Percentiles rank a stretch among this genome's conserved stretches.
These are phyloP conservation scores for Haplosporangium sp. DNA, from an alignment of 371 early-diverging fungal species.

Conservation along the genomic window DNA sequence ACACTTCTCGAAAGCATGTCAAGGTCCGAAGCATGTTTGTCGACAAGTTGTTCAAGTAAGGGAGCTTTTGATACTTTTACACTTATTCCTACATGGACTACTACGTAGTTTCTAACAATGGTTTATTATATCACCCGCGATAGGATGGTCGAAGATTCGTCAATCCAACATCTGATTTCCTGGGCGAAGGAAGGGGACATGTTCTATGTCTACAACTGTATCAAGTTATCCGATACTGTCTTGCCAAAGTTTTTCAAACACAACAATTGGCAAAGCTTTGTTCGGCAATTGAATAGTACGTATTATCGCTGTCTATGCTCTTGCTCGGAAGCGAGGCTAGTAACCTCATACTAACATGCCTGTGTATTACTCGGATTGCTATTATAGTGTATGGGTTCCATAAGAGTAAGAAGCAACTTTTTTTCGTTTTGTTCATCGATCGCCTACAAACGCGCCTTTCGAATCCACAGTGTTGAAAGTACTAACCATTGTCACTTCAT, in stretches of 20 bases:
- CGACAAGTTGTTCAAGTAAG: slow-evolving; percentile 53
- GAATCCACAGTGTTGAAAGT: no score
- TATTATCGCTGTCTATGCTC: neutral
- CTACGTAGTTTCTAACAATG: neutral
- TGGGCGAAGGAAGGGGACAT: slow-evolving; percentile 70
- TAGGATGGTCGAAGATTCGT: slow-evolving; percentile 61
- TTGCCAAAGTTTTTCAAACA: slow-evolving; percentile 88
- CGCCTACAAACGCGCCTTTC: no score
- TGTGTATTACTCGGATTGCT: neutral
- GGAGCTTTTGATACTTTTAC: neutral
- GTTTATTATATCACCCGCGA: neutral
- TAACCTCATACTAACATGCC: neutral
- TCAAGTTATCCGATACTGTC: slow-evolving; percentile 75
- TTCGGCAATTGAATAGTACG: slow-evolving; percentile 85
- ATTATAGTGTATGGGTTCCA: slow-evolving; percentile 56
- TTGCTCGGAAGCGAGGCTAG: neutral
- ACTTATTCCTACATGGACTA: no score
- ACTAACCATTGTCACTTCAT: no score
- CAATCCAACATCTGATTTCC: slow-evolving; percentile 59
- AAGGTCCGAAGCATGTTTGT: slow-evolving; percentile 55
- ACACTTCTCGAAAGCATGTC: slow-evolving; percentile 19
- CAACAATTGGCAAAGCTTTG: slow-evolving; percentile 89
- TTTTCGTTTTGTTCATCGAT: no score
- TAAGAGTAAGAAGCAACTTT: slow-evolving; percentile 32
- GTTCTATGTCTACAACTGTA: slow-evolving; percentile 80